phyloP scores from a whole-genome alignment of 768 basidiomycete genomes.

The Tephrocybe sp. region DNA sequence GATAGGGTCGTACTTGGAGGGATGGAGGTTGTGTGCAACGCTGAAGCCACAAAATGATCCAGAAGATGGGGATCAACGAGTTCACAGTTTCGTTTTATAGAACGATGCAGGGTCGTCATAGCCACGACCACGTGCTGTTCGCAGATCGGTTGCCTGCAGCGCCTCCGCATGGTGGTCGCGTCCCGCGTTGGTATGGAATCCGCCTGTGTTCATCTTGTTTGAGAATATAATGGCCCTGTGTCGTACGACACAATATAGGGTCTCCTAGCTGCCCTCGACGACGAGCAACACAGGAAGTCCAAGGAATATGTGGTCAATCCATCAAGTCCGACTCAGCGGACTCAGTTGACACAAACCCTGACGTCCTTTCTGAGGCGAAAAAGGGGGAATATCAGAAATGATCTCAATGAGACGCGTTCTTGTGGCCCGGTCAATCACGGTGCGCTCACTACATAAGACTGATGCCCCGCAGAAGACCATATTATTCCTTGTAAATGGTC shows the following conservation, averaged over 20 bases:
- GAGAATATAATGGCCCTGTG: neutral
- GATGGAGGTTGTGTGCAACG: slow-evolving; percentile 14
- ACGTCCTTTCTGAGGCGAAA: too few relatives aligned
- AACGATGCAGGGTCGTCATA: slow-evolving; percentile 13
- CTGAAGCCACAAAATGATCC: slow-evolving; percentile 16
- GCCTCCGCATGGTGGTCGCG: neutral
- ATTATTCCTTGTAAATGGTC: too few relatives aligned
- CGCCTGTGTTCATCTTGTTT: neutral
- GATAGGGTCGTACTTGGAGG: neutral
- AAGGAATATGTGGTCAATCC: neutral
- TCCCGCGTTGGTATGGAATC: slow-evolving; percentile 6
- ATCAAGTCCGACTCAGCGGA: too few relatives aligned
- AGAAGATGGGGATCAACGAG: slow-evolving; percentile 1
- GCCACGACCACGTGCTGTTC: slow-evolving; percentile 10
- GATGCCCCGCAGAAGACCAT: too few relatives aligned
- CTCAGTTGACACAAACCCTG: too few relatives aligned
- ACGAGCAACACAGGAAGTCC: neutral
- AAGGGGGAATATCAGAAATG: too few relatives aligned
- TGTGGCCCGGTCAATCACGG: too few relatives aligned
- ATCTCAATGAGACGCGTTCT: too few relatives aligned
- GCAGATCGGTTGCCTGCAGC: slow-evolving; percentile 4
- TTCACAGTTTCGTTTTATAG: slow-evolving; percentile 2
- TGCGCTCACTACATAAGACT: too few relatives aligned
- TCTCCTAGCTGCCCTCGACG: neutral
- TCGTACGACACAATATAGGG: neutral